phyloP scores from a whole-genome alignment of 176 grass and related monocot species.

The Carex parvula region DNA sequence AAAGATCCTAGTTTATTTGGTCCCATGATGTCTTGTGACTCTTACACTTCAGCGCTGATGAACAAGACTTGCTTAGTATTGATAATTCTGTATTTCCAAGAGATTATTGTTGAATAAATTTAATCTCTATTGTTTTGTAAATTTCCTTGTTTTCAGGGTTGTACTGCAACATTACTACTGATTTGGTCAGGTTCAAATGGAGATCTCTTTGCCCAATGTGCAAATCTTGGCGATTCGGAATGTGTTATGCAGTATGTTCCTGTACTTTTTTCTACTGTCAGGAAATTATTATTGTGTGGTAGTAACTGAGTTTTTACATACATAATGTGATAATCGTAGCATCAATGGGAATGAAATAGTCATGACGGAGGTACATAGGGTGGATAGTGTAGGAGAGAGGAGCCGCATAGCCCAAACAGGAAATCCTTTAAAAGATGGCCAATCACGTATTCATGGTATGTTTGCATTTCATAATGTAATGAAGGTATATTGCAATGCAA shows the following conservation, averaged over 20 bases:
- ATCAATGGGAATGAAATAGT: constrained; percentile 45
- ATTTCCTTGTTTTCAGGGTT: constrained; percentile 53
- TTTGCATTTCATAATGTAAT: background rate
- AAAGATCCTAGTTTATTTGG: background rate
- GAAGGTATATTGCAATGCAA: background rate
- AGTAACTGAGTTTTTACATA: background rate
- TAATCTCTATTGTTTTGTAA: background rate
- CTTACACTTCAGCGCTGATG: background rate
- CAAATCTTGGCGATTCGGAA: constrained; percentile 85
- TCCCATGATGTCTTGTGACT: background rate
- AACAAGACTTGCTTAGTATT: background rate
- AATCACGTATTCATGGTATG: constrained; percentile 56
- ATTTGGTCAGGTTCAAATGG: constrained; percentile 70
- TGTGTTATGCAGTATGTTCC: constrained; percentile 58
- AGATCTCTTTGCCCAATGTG: constrained; percentile 77
- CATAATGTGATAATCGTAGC: constrained; percentile 27
- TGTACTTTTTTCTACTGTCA: background rate
- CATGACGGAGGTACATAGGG: constrained; percentile 82
- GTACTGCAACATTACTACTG: constrained; percentile 78
- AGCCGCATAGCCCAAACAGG: constrained; percentile 58
- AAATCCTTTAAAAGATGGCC: constrained; percentile 65
- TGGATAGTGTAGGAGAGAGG: constrained; percentile 59
- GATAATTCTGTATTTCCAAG: background rate
- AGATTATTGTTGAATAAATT: background rate
- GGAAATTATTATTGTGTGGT: background rate